Conservation (phyloP, 2,329 filamentous ascomycete genomes). For the Rhynchosporium secalis region DNA sequence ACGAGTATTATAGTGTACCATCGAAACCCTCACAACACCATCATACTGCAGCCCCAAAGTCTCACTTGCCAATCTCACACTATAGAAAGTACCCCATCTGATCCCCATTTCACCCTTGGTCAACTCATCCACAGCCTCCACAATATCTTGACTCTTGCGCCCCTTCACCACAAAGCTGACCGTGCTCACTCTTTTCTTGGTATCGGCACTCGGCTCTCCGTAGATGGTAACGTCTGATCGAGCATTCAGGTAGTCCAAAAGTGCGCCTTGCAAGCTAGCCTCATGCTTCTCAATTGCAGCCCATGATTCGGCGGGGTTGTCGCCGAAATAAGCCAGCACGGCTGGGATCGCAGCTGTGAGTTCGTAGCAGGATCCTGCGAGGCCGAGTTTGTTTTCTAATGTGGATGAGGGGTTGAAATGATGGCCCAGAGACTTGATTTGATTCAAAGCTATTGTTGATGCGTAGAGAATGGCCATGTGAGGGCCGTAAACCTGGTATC, state of each 20-base stretch:
- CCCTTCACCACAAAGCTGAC: conserved; percentile 66
- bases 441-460: conserved; percentile 53
- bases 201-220: conserved; percentile 53
- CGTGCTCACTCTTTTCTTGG: conserved; percentile 57
- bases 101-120: conserved; percentile 57
- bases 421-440: conserved; percentile 60
- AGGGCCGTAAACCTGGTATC: conserved; percentile 64
- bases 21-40: conserved; percentile 67
- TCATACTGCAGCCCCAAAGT: conserved; percentile 58
- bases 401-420: conserved; percentile 65
- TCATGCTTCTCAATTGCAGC: conserved; percentile 58
- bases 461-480: conserved; percentile 73
- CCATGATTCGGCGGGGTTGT: conserved; percentile 47
- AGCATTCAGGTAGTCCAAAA: conserved; percentile 59
- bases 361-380: conserved; percentile 72
- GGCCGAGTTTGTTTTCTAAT: conserved; percentile 65
- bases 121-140: conserved; percentile 60
- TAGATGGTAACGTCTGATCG: conserved; percentile 57
- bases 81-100: conserved; percentile 69
- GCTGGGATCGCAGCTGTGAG: conserved; percentile 61
- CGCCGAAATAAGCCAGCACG: conserved; percentile 61
- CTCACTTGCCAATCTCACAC: conserved; percentile 60
- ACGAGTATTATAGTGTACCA: conserved; percentile 73
- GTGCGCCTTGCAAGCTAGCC: conserved; percentile 54
- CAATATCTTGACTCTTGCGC: conserved; percentile 55